Conservation (phyloP, 208 protist species). For the Trypanosomatidae sp. region DNA sequence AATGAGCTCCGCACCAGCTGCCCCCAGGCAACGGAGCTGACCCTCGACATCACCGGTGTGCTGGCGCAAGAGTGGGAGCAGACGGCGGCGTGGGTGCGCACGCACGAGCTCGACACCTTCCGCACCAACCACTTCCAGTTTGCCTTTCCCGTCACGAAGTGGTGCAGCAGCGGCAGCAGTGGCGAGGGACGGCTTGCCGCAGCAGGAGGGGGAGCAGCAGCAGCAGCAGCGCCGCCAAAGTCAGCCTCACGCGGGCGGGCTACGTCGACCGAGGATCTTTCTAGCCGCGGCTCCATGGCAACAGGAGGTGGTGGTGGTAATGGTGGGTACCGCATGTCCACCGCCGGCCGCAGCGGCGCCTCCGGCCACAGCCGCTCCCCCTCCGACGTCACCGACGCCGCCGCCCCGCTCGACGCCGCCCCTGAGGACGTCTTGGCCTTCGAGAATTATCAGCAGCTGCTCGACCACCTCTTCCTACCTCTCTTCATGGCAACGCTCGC, state of each 20-base stretch:
- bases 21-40: slow-evolving; percentile 89
- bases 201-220: too few relatives aligned
- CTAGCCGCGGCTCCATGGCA: too few relatives aligned
- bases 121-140: slow-evolving; percentile 95
- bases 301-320: too few relatives aligned
- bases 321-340: not conserved
- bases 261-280: too few relatives aligned
- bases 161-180: slow-evolving; percentile 11
- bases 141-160: slow-evolving; percentile 41
- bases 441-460: slow-evolving; percentile 94
- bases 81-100: slow-evolving; percentile 93
- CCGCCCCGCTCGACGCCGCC: slow-evolving; percentile 5
- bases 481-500: slow-evolving; percentile 97
- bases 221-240: too few relatives aligned
- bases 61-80: slow-evolving; percentile 92
- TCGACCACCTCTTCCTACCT: slow-evolving; percentile 97
- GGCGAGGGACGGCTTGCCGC: too few relatives aligned
- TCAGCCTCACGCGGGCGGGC: too few relatives aligned
- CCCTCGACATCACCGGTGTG: slow-evolving; percentile 80
- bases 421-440: slow-evolving; percentile 36
- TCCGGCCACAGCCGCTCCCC: too few relatives aligned
- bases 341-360: not conserved
- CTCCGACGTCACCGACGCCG: not conserved
- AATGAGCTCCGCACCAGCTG: slow-evolving; percentile 74
- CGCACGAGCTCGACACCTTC: slow-evolving; percentile 86